Conservation (phyloP, 768 basidiomycete species). For the Dioszegia hungarica region DNA sequence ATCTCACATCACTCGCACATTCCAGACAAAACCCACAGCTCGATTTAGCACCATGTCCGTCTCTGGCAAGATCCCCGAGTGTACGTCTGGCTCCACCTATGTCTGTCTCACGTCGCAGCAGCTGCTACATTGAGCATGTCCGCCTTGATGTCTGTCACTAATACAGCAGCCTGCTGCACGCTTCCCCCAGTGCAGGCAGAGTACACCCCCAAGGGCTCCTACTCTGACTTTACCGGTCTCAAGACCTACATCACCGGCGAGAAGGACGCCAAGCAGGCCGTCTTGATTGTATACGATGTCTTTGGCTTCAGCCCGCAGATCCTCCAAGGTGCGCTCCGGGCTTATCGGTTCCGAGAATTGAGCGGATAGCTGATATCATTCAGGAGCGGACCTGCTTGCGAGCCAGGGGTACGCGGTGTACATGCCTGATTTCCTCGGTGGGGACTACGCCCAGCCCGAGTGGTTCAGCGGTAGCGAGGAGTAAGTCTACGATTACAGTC, state of each 20-base stretch:
- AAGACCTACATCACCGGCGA: slow-evolving; percentile 42
- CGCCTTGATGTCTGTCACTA: no score
- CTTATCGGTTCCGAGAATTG: no score
- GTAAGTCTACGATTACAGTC: no score
- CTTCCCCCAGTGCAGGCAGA: slow-evolving; percentile 39
- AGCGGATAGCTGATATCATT: not conserved
- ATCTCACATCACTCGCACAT: no score
- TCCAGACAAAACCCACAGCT: no score
- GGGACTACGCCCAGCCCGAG: slow-evolving; percentile 54
- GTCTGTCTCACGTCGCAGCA: not conserved
- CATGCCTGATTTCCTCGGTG: slow-evolving; percentile 65
- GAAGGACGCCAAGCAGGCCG: slow-evolving; percentile 28
- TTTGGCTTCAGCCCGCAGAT: slow-evolving; percentile 41
- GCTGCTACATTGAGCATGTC: no score
- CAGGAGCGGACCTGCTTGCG: slow-evolving; percentile 62
- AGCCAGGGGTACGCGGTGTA: slow-evolving; percentile 58
- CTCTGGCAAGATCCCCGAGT: slow-evolving; percentile 2
- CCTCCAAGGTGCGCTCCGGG: slow-evolving; percentile 34
- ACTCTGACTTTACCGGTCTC: slow-evolving; percentile 22
- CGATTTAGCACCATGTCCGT: not conserved
- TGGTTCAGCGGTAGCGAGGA: slow-evolving; percentile 57
- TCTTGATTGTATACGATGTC: slow-evolving; percentile 40
- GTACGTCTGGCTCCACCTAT: slow-evolving; percentile 1
- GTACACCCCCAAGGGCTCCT: slow-evolving; percentile 32
- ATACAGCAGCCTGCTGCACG: slow-evolving; percentile 31